Base-by-base conservation (phyloP, 1,284 basidiomycete species). In the Agroathelia rolfsii region DNA sequence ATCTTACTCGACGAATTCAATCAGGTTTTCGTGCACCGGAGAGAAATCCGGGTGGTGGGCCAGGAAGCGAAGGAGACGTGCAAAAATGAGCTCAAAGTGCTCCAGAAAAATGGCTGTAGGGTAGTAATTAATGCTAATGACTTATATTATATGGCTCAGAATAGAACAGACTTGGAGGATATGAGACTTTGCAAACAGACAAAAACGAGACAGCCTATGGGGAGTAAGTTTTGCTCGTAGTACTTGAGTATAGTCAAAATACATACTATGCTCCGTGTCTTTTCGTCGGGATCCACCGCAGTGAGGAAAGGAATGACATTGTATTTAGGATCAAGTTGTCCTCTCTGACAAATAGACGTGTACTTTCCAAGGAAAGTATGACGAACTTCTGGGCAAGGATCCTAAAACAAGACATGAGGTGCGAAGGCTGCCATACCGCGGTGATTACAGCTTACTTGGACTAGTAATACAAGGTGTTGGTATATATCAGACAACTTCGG, bases 1-100 rank as follows among this genome's bases (percentile, higher is more conserved):
- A 26, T 49, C 69, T 32, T 49, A 83, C 79, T 78, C 83, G 3
- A 79, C 73, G 43, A 83, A 75, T 41, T 83, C 81, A 27, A 75
- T 64, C 17, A 89, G 52, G 19, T 72, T 72, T 30, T 79, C 76
- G 25, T 72, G 66, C 4, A 60, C 59, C 13, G 64, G 59, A 27
- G 62, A 65, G 48, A 92, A 90, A 55, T 98, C 94, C 2, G 94
- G 93, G 56, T 98, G 94, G 51, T 95, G 90, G 0, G 92, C 85
- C 2, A 98, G 64, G 1, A 94, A 55, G 49, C 93, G 85, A 4
- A 98, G 63, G 10, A 97, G 59, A 4, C 92, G 78, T 19, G 92
- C 75, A 45, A 97, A 85, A 1, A 82, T 73, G 37, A 81, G 61
- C 50, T 97, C 94, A 36, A 94, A 70, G 28, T 75, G 58, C 15